Evolutionary conservation across 345 rosid genomes (phyloP).

Genomic region (Erucastrum elatum): DNA sequence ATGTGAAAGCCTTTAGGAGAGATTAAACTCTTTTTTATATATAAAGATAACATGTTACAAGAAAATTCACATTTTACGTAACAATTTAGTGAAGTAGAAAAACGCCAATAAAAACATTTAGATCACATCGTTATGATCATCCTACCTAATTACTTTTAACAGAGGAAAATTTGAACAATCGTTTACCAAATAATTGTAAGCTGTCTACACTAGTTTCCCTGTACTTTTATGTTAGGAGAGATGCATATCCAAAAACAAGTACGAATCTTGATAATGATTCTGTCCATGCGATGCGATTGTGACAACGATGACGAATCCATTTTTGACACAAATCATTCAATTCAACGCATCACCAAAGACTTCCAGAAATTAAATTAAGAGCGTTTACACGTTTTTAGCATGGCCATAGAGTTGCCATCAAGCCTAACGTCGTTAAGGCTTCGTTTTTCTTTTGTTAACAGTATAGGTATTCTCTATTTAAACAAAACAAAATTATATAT

Average conservation of each 20-base stretch:
- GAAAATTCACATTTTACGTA: neutral
- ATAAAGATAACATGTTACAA: no score
- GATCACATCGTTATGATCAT: neutral
- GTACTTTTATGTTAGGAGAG: neutral
- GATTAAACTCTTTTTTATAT: no score
- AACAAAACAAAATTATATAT: no score
- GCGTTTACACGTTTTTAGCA: neutral
- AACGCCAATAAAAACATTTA: neutral
- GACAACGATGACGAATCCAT: neutral
- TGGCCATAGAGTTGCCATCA: neutral
- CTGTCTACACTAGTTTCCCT: neutral
- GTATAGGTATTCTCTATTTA: no score
- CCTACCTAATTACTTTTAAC: neutral
- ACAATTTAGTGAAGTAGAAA: neutral
- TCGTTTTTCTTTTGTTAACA: no score
- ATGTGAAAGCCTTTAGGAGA: no score
- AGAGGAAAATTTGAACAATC: neutral
- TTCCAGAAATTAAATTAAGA: no score
- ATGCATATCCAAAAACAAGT: neutral
- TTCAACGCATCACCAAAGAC: neutral
- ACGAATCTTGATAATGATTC: neutral
- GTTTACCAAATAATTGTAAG: neutral
- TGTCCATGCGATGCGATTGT: conserved; percentile 3
- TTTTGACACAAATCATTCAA: neutral
- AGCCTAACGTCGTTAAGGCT: neutral